Evolutionary conservation across 2,329 filamentous ascomycete genomes (phyloP).

Genomic region (Colletotrichum musicola): DNA sequence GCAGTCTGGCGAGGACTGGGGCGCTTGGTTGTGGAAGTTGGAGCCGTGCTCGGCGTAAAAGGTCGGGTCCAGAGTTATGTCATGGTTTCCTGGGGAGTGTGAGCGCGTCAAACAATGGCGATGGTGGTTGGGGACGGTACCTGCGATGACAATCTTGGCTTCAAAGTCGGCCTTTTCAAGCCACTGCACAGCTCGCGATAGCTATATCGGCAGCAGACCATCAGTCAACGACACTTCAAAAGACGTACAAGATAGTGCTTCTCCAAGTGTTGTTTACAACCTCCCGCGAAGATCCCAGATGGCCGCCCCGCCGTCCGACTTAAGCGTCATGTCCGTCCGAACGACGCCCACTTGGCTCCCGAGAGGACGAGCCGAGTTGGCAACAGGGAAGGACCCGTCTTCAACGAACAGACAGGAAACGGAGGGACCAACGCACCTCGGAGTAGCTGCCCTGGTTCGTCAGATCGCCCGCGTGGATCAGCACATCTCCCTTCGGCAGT

Average conservation of each 20-base stretch:
- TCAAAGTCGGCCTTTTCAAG: constrained; percentile 76
- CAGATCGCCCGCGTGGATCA: constrained; percentile 82
- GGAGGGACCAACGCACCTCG: constrained; percentile 56
- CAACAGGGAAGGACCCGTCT: constrained; percentile 14
- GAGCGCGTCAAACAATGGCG: background rate
- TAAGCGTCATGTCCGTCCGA: constrained; percentile 19
- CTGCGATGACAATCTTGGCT: constrained; percentile 77
- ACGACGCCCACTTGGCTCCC: constrained; percentile 20
- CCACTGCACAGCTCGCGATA: constrained; percentile 75
- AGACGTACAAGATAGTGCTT: background rate
- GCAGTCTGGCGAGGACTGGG: constrained; percentile 67
- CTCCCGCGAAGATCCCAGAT: constrained; percentile 22
- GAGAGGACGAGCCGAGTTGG: background rate
- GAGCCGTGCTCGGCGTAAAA: constrained; percentile 69
- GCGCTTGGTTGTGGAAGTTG: constrained; percentile 68
- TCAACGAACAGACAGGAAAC: background rate
- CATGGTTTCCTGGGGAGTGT: constrained; percentile 74
- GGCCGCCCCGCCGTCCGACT: constrained; percentile 8
- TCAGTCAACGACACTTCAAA: background rate
- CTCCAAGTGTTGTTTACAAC: constrained; percentile 4
- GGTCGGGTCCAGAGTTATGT: constrained; percentile 75
- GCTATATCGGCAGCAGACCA: constrained; percentile 43
- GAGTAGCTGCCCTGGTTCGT: constrained; percentile 77
- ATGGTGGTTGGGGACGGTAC: constrained; percentile 51
- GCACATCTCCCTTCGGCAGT: constrained; percentile 78